Evolutionary conservation across 805 yeast genomes (phyloP), one percentile per base, ranked within the genome.

Genomic region (Myxozyma kluyveri): DNA sequence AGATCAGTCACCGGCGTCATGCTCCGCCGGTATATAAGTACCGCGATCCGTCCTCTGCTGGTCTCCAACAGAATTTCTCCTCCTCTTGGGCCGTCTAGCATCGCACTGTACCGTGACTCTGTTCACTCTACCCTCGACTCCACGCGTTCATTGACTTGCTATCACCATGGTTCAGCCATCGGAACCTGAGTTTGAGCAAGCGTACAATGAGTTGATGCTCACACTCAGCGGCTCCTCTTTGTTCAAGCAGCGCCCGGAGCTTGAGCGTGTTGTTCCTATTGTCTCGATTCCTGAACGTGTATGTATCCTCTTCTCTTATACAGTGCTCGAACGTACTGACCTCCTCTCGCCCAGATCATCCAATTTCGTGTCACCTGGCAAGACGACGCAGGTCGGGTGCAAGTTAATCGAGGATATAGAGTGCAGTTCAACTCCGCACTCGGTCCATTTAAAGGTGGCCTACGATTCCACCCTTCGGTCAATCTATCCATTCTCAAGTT

Each of bases 141-240:
- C 22, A 24, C 26, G 9, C 14, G 32, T 17, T 7, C 43, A 26
- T 18, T 26, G 6, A 26, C 19, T 19, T 12, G 12, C 12, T 17
- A 19, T 18, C 36, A 49, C 45, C 21, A 56, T 56, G 60, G 60
- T 56, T 50, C 54, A 26, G 27, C 90, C 95, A 63, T 77, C 79
- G 75, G 98, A 91, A 80, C 98, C 99, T 64, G 99, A 91, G 83
- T 91, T 91, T 78, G 90, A 90, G 75, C 99, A 91, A 82, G 99
- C 99, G 66, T 88, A 86, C 83, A 79, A 86, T 75, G 99, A 91
- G 81, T 82, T 91, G 66, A 81, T 83, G 68, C 76, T 86, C 61
- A 90, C 97, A 57, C 78, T 93, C 66, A 82, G 86, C 74, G 95
- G 87, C 74, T 91, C 98, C 41, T 86, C 96, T 61, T 78, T 91